Evolutionary conservation across 441 rosid genomes (phyloP).

Genomic region (Omphalea diandra): DNA sequence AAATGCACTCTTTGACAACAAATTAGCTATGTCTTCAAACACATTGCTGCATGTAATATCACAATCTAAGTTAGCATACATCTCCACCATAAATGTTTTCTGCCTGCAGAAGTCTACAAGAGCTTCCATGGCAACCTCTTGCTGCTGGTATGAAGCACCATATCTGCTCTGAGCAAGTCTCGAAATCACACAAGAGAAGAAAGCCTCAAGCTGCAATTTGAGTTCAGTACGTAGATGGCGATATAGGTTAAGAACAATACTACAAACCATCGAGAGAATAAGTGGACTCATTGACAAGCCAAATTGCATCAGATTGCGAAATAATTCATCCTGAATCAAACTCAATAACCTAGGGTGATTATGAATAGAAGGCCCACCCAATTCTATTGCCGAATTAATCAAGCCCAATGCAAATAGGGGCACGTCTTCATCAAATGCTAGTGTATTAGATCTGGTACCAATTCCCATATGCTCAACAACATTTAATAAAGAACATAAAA

Average conservation of each 20-base stretch:
- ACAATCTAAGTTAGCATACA: slow-evolving; percentile 90
- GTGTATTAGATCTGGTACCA: slow-evolving; percentile 64
- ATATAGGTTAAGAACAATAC: slow-evolving; percentile 87
- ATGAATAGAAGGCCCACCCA: slow-evolving; percentile 70
- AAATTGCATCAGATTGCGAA: slow-evolving; percentile 80
- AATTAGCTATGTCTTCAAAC: slow-evolving; percentile 78
- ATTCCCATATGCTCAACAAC: slow-evolving; percentile 57
- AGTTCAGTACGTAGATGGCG: slow-evolving; percentile 72
- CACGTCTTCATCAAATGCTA: slow-evolving; percentile 92
- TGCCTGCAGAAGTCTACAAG: slow-evolving; percentile 92
- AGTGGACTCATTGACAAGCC: slow-evolving; percentile 93
- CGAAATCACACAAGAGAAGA: slow-evolving; percentile 85
- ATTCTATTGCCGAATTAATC: slow-evolving; percentile 84
- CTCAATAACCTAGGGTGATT: slow-evolving; percentile 62
- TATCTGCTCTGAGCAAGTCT: slow-evolving; percentile 78
- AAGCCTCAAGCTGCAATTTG: slow-evolving; percentile 92
- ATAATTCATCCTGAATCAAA: slow-evolving; percentile 79
- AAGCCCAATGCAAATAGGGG: slow-evolving; percentile 94
- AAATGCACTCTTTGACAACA: slow-evolving; percentile 86
- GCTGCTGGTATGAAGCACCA: slow-evolving; percentile 83
- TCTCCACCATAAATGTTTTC: slow-evolving; percentile 72
- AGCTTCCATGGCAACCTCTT: slow-evolving; percentile 97
- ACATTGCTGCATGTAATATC: slow-evolving; percentile 83
- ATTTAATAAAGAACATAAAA: slow-evolving; percentile 77
- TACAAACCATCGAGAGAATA: slow-evolving; percentile 83